Evolutionary conservation across 371 early-diverging fungal species (phyloP).

Genomic region (Syncephalastrum sp.): DNA sequence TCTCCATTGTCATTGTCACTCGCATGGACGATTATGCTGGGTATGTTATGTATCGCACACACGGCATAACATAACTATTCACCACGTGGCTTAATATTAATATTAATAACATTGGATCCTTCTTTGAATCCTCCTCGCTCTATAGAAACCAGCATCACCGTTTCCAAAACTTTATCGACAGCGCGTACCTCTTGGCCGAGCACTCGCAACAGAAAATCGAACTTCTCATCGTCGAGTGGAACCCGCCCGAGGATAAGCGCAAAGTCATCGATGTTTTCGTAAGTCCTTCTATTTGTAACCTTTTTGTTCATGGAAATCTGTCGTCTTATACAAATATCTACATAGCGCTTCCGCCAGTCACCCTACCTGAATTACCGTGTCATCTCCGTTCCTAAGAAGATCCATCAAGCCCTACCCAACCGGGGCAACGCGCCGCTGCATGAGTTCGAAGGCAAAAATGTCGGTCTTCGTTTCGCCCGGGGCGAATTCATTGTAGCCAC

Average conservation of each 20-base stretch:
- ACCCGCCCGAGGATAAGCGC: slow-evolving; percentile 36
- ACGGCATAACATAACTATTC: no score
- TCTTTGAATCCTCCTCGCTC: not conserved
- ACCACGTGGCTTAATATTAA: no score
- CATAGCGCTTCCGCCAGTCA: slow-evolving; percentile 43
- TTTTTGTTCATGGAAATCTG: not conserved
- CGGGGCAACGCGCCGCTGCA: slow-evolving; percentile 40
- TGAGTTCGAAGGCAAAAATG: slow-evolving; percentile 50
- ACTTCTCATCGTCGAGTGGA: slow-evolving; percentile 46
- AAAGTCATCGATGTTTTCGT: slow-evolving; percentile 40
- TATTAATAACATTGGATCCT: no score
- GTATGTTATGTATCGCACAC: slow-evolving; percentile 12
- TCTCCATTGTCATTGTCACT: slow-evolving; percentile 49
- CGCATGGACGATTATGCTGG: slow-evolving; percentile 52
- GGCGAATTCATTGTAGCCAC: slow-evolving; percentile 45
- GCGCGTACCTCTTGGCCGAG: slow-evolving; percentile 38
- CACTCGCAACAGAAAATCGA: slow-evolving; percentile 42
- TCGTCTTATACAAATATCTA: not conserved
- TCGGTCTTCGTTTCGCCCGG: slow-evolving; percentile 46
- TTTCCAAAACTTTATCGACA: slow-evolving; percentile 45
- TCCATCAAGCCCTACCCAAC: slow-evolving; percentile 38
- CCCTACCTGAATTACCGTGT: slow-evolving; percentile 39
- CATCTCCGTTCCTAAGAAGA: slow-evolving; percentile 34
- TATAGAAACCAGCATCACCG: slow-evolving; percentile 43
- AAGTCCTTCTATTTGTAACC: slow-evolving; percentile 9